Conservation (phyloP, 73 alveolate species). For the Paramecium caudatum region DNA sequence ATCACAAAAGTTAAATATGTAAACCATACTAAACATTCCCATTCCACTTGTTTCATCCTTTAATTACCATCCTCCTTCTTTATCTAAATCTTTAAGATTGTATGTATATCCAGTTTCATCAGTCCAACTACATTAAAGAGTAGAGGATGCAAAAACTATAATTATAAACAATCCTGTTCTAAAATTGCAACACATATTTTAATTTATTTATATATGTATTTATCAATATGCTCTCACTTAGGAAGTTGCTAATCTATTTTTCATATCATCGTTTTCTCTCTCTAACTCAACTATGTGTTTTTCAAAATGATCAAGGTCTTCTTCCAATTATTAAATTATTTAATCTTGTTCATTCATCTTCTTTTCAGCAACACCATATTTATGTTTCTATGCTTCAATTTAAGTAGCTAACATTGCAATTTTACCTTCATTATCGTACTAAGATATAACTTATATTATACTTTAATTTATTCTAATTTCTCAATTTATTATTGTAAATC, state of each 20-base stretch:
- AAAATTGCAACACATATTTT: conserved; percentile 26
- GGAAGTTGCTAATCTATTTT: background rate
- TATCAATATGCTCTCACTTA: conserved; percentile 32
- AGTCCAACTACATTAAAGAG: conserved; percentile 12
- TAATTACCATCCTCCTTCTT: conserved; percentile 52
- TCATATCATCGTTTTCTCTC: background rate
- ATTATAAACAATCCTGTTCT: background rate
- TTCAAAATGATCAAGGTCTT: conserved; percentile 27
- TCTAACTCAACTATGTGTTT: conserved; percentile 20
- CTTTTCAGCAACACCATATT: conserved; percentile 11
- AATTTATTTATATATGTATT: conserved; percentile 22
- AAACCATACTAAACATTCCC: conserved; percentile 69
- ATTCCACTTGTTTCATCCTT: conserved; percentile 66
- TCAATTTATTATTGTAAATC: conserved; percentile 15
- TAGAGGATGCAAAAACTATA: background rate
- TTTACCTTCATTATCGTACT: conserved; percentile 46
- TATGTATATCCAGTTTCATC: conserved; percentile 60
- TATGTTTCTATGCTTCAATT: conserved; percentile 22
- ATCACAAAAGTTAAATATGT: conserved; percentile 63
- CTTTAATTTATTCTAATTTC: conserved; percentile 48
- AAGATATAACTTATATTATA: background rate
- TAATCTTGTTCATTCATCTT: background rate
- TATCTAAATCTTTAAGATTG: conserved; percentile 5
- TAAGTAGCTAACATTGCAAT: conserved; percentile 39
- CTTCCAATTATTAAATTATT: background rate